Base-by-base conservation (phyloP, 2,329 filamentous ascomycete species). In the Dactylellina haptotyla region DNA sequence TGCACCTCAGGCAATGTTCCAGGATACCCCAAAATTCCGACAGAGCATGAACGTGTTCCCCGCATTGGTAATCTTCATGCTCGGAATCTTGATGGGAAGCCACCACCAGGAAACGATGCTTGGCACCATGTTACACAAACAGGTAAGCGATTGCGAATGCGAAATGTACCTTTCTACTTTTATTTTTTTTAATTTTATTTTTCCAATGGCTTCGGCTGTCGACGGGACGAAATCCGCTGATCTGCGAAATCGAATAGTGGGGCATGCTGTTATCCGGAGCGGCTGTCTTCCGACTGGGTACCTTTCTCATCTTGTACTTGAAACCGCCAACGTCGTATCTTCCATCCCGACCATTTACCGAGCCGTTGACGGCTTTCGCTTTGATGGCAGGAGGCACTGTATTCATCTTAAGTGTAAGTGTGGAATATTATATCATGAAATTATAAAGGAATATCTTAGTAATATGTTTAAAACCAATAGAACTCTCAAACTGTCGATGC, bases 81-180 rank as follows among this genome's bases (percentile, higher is more conserved):
- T 97, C 1, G 95, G 95, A 32, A 87, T 93, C 80, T 95, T 97
- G 91, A 98, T 98, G 94, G 90, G 90, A 79, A 92, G 91, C 25
- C 94, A 98, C 81, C 91, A 94, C 70, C 93, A 97, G 80, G 80
- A 84, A 26, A 91, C 88, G 71, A 92, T 92, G 89, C 85, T 93
- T 50, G 94, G 92, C 8, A 91, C 88, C 76, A 97, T 95, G 91
- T 87, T 98, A 53, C 94, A 98, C 82, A 89, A 89, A 79, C 93
- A 77, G 70, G 76, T 77, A 76, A 64, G 58, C 56, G 59, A 73
- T 18, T n/a, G 39, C 34, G 34, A 26, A 50, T 50, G 41, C 50
- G 45, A 25, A 46, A 16, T 54, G 5, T 10, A 6, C 45, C 23
- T 46, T 46, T 14, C 32, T 34, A 34, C 14, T 34, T 34, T 34